A percentile compares a stretch with the other conserved stretches of the same genome.
phyloP scores from a whole-genome alignment of 306 rosid genomes.

The Pyrus bretschneideri region DNA sequence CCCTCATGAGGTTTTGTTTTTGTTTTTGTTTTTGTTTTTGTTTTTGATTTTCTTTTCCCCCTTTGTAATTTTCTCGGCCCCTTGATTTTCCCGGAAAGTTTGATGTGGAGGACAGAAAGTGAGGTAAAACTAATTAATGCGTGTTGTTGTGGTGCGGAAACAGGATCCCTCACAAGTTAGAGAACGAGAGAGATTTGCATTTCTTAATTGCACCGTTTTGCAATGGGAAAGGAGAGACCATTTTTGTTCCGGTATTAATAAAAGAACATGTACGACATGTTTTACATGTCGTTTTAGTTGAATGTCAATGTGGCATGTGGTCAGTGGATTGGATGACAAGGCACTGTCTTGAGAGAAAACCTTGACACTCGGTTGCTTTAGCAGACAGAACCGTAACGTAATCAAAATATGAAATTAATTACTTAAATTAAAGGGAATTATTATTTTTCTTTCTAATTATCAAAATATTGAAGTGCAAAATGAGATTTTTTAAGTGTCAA shows the following conservation, averaged over 20 bases:
- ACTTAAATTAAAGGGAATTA: too few relatives aligned
- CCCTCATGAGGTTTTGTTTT: slow-evolving; percentile 34
- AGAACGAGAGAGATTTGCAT: neutral
- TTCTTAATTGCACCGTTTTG: neutral
- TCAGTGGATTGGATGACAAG: neutral
- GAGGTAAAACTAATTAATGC: neutral
- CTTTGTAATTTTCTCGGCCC: neutral
- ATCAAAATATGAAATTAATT: neutral
- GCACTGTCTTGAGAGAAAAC: neutral
- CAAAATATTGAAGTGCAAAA: too few relatives aligned
- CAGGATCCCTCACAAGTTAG: neutral
- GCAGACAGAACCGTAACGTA: neutral
- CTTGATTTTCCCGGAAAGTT: slow-evolving; percentile 30
- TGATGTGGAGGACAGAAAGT: slow-evolving; percentile 5
- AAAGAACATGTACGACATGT: neutral
- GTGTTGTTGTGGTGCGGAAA: neutral
- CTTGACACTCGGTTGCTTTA: neutral
- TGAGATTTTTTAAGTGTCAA: too few relatives aligned
- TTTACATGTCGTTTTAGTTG: neutral
- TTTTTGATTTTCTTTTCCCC: neutral
- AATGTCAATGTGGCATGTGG: too few relatives aligned
- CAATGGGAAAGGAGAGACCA: neutral
- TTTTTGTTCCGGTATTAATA: neutral
- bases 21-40: neutral
- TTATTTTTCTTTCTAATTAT: too few relatives aligned